phyloP scores from a whole-genome alignment of 345 rosid species.

The Melaleuca alternifolia region DNA sequence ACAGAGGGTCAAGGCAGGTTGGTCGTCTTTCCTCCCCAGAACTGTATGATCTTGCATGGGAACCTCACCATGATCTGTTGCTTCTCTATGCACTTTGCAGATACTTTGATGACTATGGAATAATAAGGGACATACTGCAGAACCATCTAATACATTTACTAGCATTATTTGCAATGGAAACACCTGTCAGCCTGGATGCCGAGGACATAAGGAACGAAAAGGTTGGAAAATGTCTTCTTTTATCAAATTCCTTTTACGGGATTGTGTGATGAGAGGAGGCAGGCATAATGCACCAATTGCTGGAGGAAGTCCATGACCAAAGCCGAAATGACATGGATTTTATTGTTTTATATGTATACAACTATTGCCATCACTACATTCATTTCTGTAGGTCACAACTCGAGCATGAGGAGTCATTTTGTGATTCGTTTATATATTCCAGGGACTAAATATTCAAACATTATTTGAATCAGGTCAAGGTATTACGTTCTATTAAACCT shows the following conservation, averaged over 20 bases:
- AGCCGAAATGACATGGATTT: not conserved
- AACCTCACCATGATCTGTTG: not conserved
- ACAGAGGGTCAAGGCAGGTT: slow-evolving; percentile 40
- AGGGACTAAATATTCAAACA: not conserved
- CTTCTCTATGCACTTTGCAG: slow-evolving; percentile 2
- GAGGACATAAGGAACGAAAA: slow-evolving; percentile 45
- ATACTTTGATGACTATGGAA: slow-evolving; percentile 37
- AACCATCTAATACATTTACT: slow-evolving; percentile 45
- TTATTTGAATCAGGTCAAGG: slow-evolving; percentile 29
- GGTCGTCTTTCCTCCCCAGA: not conserved
- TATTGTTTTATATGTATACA: not conserved
- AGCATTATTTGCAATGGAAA: slow-evolving; percentile 46
- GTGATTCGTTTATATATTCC: not conserved
- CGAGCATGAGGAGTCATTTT: not conserved
- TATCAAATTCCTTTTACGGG: not conserved
- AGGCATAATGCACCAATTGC: not conserved
- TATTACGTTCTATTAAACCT: slow-evolving; percentile 33
- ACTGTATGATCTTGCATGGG: not conserved
- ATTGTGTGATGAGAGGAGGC: not conserved
- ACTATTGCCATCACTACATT: not conserved
- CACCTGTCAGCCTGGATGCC: slow-evolving; percentile 48
- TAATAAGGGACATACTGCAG: slow-evolving; percentile 42
- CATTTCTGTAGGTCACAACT: not conserved
- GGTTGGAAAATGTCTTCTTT: slow-evolving; percentile 7
- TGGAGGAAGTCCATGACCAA: not conserved